Conservation (phyloP, 257 asterid genomes). For the Solanum chilense region DNA sequence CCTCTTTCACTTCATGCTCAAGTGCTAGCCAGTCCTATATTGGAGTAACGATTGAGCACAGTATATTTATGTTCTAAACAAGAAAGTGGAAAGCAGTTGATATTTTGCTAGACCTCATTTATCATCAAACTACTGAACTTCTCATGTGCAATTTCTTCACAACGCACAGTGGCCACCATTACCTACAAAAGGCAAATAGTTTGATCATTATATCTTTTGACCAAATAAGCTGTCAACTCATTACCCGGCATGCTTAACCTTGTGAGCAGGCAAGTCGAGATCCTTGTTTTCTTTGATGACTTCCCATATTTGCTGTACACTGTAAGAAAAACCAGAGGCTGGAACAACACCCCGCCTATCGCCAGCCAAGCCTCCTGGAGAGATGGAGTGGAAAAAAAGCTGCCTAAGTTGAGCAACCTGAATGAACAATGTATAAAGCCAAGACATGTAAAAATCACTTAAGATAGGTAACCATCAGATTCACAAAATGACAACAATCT, state of each 20-base stretch:
- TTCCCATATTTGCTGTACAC: constrained; percentile 42
- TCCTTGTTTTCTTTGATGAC: constrained; percentile 50
- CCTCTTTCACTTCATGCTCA: constrained; percentile 29
- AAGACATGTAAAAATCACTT: neutral
- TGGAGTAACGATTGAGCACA: neutral
- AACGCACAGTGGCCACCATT: constrained; percentile 56
- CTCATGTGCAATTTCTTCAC: constrained; percentile 50
- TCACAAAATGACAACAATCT: neutral
- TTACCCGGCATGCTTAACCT: constrained; percentile 11
- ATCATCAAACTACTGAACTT: constrained; percentile 24
- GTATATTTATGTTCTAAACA: neutral
- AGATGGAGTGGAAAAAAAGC: constrained; percentile 35
- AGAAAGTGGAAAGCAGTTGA: neutral
- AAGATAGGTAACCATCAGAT: neutral
- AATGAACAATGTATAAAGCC: neutral
- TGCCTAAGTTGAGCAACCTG: constrained; percentile 46
- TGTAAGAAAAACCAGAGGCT: constrained; percentile 42
- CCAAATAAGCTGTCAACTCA: neutral
- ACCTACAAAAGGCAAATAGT: constrained; percentile 15
- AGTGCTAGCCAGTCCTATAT: constrained; percentile 35
- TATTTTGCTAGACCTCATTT: constrained; percentile 18
- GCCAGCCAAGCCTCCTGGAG: constrained; percentile 53
- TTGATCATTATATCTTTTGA: neutral
- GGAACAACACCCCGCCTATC: constrained; percentile 50
- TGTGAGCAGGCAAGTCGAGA: constrained; percentile 53